Conservation (phyloP, 805 yeast genomes). For the Saccharomycopsis babjevae region DNA sequence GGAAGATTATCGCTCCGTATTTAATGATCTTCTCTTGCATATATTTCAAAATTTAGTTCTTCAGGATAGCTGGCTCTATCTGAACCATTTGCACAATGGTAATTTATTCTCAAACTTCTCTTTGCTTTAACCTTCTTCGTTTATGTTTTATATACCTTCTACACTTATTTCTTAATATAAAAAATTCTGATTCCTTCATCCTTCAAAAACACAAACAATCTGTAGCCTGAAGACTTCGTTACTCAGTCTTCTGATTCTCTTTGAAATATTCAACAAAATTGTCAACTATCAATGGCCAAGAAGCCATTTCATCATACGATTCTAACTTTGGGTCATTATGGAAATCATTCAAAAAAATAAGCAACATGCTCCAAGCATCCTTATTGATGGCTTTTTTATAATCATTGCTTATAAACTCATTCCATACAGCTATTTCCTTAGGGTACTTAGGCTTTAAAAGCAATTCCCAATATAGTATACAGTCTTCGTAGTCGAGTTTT, state of each 20-base stretch:
- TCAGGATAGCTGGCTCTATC: background rate
- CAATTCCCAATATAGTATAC: constrained; percentile 69
- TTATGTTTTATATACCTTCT: background rate
- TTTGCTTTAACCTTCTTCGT: background rate
- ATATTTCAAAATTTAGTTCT: background rate
- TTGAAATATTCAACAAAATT: constrained; percentile 56
- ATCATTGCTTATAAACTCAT: constrained; percentile 36
- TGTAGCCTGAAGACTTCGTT: background rate
- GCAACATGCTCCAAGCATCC: constrained; percentile 84
- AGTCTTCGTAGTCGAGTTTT: constrained; percentile 45
- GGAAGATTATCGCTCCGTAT: background rate
- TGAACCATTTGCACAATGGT: background rate
- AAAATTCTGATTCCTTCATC: background rate
- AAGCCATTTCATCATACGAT: constrained; percentile 65
- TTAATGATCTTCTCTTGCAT: background rate
- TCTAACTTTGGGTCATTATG: constrained; percentile 43
- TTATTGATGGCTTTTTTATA: constrained; percentile 43
- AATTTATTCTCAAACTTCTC: background rate
- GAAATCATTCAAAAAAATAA: constrained; percentile 47
- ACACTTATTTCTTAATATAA: background rate
- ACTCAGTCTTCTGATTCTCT: constrained; percentile 9
- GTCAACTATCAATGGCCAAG: constrained; percentile 91
- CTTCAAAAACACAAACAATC: background rate
- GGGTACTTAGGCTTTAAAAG: constrained; percentile 34
- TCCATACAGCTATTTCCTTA: constrained; percentile 44